Evolutionary conservation across 2,329 filamentous ascomycete species (phyloP), one percentile per base, ranked within the genome.

Genomic region (Ilyonectria destructans): DNA sequence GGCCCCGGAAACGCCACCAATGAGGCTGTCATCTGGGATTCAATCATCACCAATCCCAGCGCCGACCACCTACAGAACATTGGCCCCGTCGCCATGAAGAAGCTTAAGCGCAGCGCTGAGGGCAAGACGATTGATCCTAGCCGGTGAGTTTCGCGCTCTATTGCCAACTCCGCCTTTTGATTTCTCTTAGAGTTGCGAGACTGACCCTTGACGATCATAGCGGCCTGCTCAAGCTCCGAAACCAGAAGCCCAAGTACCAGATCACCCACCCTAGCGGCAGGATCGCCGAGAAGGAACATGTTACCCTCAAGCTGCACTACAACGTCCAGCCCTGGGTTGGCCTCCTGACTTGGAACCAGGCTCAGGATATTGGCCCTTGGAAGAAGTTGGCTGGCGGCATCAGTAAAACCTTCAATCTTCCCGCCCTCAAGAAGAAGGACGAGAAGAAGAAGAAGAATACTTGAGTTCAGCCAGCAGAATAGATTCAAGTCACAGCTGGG

Each of bases 271-370:
- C 96, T 12, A 89, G 88, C 12, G 93, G 95, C 69, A 91, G 91
- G 80, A 87, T 98, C 72, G 93, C 93, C 52, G 88, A 92, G 77
- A 86, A 90, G 56, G 85, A 88, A 58, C 91, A 96, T 79, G 94
- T 96, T 64, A 91, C 89, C 33, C 85, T 99, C 70, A 90, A 91
- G 76, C 85, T 98, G 60, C 92, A 96, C 78, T 99, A 97, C 90
- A 98, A 98, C 83, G 93, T 98, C 68, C 96, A 99, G 86, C 96
- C 96, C 35, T 98, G 96, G 94, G 94, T 99, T 12, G 96, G 96
- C 15, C 83, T 92, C 59, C 82, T 98, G 80, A 92, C 92, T 48
- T 99, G 96, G 96, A 92, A 92, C 77, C 85, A 90, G 70, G 81
- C 85, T 70, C 74, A 78, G 48, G 85, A 88, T 71, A 81, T 88